Evolutionary conservation across 2,329 filamentous ascomycete species (phyloP).

Genomic region (Aureobasidium uvarum): DNA sequence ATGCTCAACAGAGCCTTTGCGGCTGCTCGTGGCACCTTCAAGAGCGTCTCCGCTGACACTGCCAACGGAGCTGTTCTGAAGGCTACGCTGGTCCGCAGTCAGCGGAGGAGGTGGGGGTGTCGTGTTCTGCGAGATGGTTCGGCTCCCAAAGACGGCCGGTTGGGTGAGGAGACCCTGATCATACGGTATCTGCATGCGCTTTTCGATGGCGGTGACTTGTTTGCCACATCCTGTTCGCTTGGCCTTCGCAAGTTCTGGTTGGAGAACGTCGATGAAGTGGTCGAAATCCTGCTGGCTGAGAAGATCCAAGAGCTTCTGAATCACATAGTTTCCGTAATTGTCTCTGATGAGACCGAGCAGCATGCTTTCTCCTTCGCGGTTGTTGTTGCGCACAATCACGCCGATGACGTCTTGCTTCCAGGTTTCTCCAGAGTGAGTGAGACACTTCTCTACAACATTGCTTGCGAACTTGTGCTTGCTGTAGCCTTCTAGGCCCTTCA

Average conservation of each 20-base stretch:
- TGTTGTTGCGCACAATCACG: constrained; percentile 57
- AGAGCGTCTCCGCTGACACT: constrained; percentile 39
- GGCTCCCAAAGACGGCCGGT: constrained; percentile 1
- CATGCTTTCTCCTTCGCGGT: constrained; percentile 61
- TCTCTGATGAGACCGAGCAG: constrained; percentile 80
- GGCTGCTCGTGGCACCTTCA: constrained; percentile 36
- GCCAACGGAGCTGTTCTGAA: constrained; percentile 27
- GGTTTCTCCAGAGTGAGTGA: constrained; percentile 66
- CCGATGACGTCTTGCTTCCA: constrained; percentile 68
- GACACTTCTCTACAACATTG: constrained; percentile 94
- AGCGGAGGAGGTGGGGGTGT: constrained; percentile 22
- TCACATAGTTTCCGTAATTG: constrained; percentile 92
- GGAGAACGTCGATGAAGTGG: constrained; percentile 44
- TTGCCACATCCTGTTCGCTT: constrained; percentile 46
- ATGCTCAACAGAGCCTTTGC: constrained; percentile 31
- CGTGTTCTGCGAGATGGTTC: constrained; percentile 6
- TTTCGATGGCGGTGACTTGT: constrained; percentile 49
- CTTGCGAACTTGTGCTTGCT: constrained; percentile 97
- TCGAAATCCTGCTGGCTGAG: constrained; percentile 41
- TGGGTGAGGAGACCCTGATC: constrained; percentile 35
- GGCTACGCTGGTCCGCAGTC: constrained; percentile 28
- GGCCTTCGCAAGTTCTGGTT: constrained; percentile 47
- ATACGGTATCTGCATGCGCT: constrained; percentile 46
- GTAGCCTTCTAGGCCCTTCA: constrained; percentile 66
- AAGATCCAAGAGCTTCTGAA: constrained; percentile 75